These are phyloP conservation scores for Chiua virens DNA, from an alignment of 768 basidiomycete species.

Conservation along the genomic window DNA sequence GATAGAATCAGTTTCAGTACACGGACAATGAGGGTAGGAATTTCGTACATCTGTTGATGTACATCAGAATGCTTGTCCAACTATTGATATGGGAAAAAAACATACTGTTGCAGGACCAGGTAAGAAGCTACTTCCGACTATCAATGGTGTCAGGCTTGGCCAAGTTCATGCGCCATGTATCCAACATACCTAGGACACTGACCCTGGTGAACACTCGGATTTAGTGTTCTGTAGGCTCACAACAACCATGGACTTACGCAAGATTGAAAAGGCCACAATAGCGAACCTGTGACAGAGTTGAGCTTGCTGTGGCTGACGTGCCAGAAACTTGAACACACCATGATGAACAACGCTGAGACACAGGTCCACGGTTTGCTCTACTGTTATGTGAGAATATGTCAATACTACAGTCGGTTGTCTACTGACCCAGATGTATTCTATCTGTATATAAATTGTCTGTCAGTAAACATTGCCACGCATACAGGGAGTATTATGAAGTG, in stretches of 20 bases:
- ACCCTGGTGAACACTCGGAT: neutral
- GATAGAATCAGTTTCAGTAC: neutral
- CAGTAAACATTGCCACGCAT: too few species aligned
- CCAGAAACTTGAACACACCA: too few species aligned
- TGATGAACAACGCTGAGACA: too few species aligned
- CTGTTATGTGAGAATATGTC: too few species aligned
- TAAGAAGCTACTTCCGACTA: constrained; percentile 7
- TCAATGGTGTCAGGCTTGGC: neutral
- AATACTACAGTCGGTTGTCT: too few species aligned
- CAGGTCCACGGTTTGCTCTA: too few species aligned
- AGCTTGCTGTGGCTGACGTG: too few species aligned
- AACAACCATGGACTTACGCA: neutral
- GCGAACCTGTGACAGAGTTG: constrained; percentile 1
- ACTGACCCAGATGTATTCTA: too few species aligned
- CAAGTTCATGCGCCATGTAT: neutral
- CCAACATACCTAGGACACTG: neutral
- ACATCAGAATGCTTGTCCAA: neutral
- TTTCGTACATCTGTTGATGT: neutral
- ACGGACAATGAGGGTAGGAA: neutral
- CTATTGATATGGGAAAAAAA: neutral
- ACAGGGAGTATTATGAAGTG: too few species aligned
- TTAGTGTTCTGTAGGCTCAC: too few species aligned
- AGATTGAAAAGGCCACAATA: constrained; percentile 2
- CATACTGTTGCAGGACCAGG: neutral
- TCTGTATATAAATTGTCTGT: too few species aligned